Evolutionary conservation across 192 early-diverging fungal genomes (phyloP), one percentile per base, ranked within the genome.

Genomic region (Coemansia sp.): DNA sequence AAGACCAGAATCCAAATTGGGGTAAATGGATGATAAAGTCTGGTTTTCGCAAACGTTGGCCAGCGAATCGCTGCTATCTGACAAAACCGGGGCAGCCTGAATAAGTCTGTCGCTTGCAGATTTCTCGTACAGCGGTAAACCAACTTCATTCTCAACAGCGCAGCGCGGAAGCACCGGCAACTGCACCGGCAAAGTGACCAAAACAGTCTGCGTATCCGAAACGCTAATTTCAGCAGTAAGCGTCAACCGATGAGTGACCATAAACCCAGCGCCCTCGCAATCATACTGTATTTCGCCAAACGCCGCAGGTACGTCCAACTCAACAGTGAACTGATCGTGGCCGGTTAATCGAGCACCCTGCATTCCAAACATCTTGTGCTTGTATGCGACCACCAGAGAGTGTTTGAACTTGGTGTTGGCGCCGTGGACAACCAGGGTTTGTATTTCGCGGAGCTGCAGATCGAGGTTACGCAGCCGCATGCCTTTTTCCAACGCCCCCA

Each of bases 201-300:
- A 53, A 17, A 61, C 40, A 5, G 57, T 61, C 12, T 61, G 38
- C 1, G 49, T 39, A 7, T 7, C 27, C 2, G 66, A 59, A 41
- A 67, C 46, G 25, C 53, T 41, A 9, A 67, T 22, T 46, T 67
- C 65, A 27, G 55, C 40, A 5, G 65, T 61, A 9, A 67, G 38
- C 1, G 49, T 39, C 58, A 67, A 19, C 17, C 54, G 38, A 21
- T 67, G 65, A 9, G 58, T 43, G 6, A 67, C 57, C 11, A 34
- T 46, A 40, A 55, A n/a, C 6, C 25, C 46, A 14, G 38, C 39
- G 0, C 57, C 60, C 46, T 53, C 53, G 37, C 42, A 56, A 22
- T 59, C 51, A 19, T 55, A 67, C 46, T 61, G 57, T 8, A 61
- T 21, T 2, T 53, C 65, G 12, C 27, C 52, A 51, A 50, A 46